phyloP scores from a whole-genome alignment of 768 basidiomycete species.

The Termitomyces sp. region DNA sequence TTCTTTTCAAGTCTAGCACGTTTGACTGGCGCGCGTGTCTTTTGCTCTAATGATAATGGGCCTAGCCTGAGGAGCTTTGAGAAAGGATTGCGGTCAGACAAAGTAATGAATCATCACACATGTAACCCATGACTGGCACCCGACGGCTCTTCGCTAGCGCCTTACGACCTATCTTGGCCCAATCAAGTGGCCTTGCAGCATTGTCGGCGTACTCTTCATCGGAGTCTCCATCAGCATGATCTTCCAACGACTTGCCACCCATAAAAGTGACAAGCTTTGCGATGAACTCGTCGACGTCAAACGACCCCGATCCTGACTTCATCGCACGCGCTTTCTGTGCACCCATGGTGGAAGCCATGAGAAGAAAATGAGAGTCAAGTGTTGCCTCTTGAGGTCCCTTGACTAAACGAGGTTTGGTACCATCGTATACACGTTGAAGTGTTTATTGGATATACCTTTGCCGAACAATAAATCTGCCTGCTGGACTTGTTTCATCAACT shows the following conservation, averaged over 20 bases:
- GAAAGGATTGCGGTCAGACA: slow-evolving; percentile 3
- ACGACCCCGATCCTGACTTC: slow-evolving; percentile 83
- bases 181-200: slow-evolving; percentile 52
- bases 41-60: slow-evolving; percentile 82
- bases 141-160: slow-evolving; percentile 77
- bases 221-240: slow-evolving; percentile 37
- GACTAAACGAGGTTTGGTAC: slow-evolving; percentile 34
- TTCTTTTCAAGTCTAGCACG: slow-evolving; percentile 70
- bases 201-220: slow-evolving; percentile 51
- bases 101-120: slow-evolving; percentile 44
- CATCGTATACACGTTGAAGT: not conserved
- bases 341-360: slow-evolving; percentile 72
- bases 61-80: slow-evolving; percentile 65
- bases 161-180: slow-evolving; percentile 83
- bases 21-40: slow-evolving; percentile 57
- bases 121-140: slow-evolving; percentile 80
- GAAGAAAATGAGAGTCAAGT: slow-evolving; percentile 79
- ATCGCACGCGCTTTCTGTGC: slow-evolving; percentile 88
- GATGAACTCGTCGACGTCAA: slow-evolving; percentile 91
- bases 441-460: slow-evolving; percentile 40
- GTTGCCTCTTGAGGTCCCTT: slow-evolving; percentile 84
- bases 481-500: slow-evolving; percentile 51
- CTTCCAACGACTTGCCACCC: slow-evolving; percentile 57
- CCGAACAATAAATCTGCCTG: slow-evolving; percentile 58
- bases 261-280: slow-evolving; percentile 67